Evolutionary conservation across 352 stramenopile genomes (phyloP).

Genomic region (Pythium insidiosum): DNA sequence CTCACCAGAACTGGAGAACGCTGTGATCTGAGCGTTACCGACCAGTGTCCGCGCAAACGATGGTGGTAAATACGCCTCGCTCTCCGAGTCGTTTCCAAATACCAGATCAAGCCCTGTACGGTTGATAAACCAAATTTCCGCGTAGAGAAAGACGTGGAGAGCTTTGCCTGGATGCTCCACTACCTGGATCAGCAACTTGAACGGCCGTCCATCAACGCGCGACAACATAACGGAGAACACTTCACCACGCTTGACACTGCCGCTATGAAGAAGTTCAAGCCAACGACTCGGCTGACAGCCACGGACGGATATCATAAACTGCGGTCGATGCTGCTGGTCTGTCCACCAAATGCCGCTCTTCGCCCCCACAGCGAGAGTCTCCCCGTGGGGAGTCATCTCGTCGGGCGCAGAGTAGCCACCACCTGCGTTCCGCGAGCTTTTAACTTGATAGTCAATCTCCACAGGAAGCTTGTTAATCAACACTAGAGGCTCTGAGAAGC

Average conservation of each 20-base stretch:
- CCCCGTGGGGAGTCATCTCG: too few relatives aligned
- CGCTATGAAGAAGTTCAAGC: slow-evolving; percentile 46
- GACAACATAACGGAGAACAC: slow-evolving; percentile 56
- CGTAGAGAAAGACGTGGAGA: slow-evolving; percentile 41
- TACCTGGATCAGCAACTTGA: slow-evolving; percentile 66
- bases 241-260: slow-evolving; percentile 27
- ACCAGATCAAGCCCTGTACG: slow-evolving; percentile 66
- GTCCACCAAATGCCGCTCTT: slow-evolving; percentile 75
- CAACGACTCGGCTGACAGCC: slow-evolving; percentile 60
- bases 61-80: slow-evolving; percentile 52
- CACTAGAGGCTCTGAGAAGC: slow-evolving; percentile 60
- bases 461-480: slow-evolving; percentile 77
- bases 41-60: slow-evolving; percentile 45
- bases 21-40: slow-evolving; percentile 65
- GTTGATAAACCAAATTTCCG: slow-evolving; percentile 80
- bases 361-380: slow-evolving; percentile 45
- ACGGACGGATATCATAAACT: slow-evolving; percentile 60
- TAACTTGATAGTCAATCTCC: slow-evolving; percentile 42
- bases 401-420: slow-evolving; percentile 4
- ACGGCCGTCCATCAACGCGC: slow-evolving; percentile 46
- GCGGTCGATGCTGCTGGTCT: slow-evolving; percentile 43
- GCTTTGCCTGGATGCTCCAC: slow-evolving; percentile 31
- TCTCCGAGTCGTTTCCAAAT: slow-evolving; percentile 59
- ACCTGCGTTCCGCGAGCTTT: slow-evolving; percentile 28
- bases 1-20: slow-evolving; percentile 41